Evolutionary conservation across 2,329 filamentous ascomycete genomes (phyloP).

Genomic region (Sclerotiophoma versabilis): DNA sequence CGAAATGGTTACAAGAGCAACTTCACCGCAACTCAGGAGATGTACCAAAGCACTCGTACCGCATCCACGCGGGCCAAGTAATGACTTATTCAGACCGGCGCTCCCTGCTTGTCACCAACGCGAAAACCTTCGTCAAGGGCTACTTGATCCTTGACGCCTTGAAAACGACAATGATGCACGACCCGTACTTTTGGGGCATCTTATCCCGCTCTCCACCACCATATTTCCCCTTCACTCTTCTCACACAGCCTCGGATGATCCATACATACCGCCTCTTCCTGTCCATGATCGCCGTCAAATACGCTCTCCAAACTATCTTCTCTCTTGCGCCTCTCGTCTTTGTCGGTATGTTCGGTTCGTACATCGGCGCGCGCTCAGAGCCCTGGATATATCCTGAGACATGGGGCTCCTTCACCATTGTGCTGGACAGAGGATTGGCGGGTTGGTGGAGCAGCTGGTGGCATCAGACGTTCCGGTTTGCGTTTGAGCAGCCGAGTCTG

Average conservation of each 20-base stretch:
- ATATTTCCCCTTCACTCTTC: slow-evolving; percentile 54
- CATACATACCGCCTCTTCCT: slow-evolving; percentile 64
- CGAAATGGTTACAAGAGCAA: slow-evolving; percentile 49
- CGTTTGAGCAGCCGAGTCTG: slow-evolving; percentile 66
- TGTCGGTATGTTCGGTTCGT: slow-evolving; percentile 63
- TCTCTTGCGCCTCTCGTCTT: slow-evolving; percentile 67
- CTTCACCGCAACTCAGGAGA: slow-evolving; percentile 39
- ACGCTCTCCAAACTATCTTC: slow-evolving; percentile 68
- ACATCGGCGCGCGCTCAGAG: slow-evolving; percentile 66
- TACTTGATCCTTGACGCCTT: slow-evolving; percentile 75
- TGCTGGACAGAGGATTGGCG: slow-evolving; percentile 73
- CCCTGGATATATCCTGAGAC: slow-evolving; percentile 68
- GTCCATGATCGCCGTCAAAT: slow-evolving; percentile 63
- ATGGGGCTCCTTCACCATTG: slow-evolving; percentile 60
- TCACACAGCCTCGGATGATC: slow-evolving; percentile 56
- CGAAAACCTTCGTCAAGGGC: slow-evolving; percentile 56
- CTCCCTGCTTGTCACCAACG: slow-evolving; percentile 44
- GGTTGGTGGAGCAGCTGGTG: slow-evolving; percentile 88
- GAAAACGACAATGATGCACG: slow-evolving; percentile 72
- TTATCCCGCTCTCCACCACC: slow-evolving; percentile 51
- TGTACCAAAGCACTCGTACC: slow-evolving; percentile 30
- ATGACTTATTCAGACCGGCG: slow-evolving; percentile 44
- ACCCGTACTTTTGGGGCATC: slow-evolving; percentile 77
- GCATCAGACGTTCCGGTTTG: slow-evolving; percentile 87
- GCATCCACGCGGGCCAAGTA: slow-evolving; percentile 44